Evolutionary conservation across 2,329 filamentous ascomycete genomes (phyloP).

Genomic region (Thelonectria discophora): DNA sequence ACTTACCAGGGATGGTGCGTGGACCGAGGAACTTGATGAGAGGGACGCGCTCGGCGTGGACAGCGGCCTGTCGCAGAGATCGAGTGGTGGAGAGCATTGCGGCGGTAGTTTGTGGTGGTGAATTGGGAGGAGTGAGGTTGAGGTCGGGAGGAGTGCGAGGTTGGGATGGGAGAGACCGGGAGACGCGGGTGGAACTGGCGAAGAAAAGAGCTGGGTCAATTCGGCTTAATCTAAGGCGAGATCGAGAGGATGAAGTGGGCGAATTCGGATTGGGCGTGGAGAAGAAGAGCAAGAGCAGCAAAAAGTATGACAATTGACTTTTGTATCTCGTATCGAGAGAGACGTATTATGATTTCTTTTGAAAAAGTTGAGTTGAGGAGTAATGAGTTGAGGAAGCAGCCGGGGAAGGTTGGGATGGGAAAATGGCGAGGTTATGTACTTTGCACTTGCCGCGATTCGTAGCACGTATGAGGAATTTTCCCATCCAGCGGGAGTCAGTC

Average conservation of each 20-base stretch:
- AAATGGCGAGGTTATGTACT: constrained; percentile 33
- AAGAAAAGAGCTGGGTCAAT: constrained; percentile 1
- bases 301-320: background rate
- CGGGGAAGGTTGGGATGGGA: constrained; percentile 19
- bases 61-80: constrained; percentile 66
- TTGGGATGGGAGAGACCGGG: constrained; percentile 19
- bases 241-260: constrained; percentile 9
- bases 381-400: constrained; percentile 1
- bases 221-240: constrained; percentile 23
- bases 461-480: constrained; percentile 38
- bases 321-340: too few relatives aligned
- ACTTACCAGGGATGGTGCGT: constrained; percentile 65
- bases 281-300: background rate
- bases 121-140: constrained; percentile 3
- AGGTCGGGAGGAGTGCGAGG: constrained; percentile 23
- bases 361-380: constrained; percentile 1
- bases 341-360: constrained; percentile 3
- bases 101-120: constrained; percentile 22
- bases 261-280: constrained; percentile 19
- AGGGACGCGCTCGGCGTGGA: constrained; percentile 67
- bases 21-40: constrained; percentile 71
- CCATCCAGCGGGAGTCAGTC: background rate
- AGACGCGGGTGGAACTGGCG: constrained; percentile 13
- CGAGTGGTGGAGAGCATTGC: constrained; percentile 65
- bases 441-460: too few relatives aligned